These are phyloP conservation scores for Serendipita vermifera DNA, from an alignment of 768 basidiomycete species.

Conservation along the genomic window DNA sequence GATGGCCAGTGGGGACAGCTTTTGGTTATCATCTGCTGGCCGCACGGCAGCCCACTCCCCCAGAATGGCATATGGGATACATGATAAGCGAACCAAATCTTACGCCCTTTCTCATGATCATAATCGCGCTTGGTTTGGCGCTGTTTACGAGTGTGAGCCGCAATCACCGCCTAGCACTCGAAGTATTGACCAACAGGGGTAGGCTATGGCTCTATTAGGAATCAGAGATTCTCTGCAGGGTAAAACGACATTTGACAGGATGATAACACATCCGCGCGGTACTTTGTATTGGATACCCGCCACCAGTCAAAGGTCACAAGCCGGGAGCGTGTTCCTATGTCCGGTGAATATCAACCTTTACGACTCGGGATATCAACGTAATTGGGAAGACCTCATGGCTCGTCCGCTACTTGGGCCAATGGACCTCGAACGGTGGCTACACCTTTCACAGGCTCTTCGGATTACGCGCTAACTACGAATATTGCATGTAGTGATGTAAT, in stretches of 20 bases:
- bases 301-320: not conserved
- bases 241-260: not conserved
- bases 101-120: not conserved
- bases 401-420: not conserved
- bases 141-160: not conserved
- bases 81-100: not conserved
- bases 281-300: not conserved
- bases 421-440: not conserved
- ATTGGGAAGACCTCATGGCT: slow-evolving; percentile 2
- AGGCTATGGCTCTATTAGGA: not conserved
- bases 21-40: not conserved
- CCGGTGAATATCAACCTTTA: not conserved
- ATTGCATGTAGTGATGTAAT: not conserved
- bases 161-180: too few relatives aligned
- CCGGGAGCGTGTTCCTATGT: not conserved
- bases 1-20: not conserved
- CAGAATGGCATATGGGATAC: not conserved
- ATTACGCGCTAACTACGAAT: not conserved
- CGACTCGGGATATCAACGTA: not conserved
- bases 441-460: not conserved
- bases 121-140: not conserved
- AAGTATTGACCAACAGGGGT: too few relatives aligned
- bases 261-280: not conserved
- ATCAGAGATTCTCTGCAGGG: not conserved
- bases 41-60: not conserved